These are phyloP conservation scores for Paramecium octaurelia DNA, from an alignment of 73 alveolate genomes.

Conservation along the genomic window DNA sequence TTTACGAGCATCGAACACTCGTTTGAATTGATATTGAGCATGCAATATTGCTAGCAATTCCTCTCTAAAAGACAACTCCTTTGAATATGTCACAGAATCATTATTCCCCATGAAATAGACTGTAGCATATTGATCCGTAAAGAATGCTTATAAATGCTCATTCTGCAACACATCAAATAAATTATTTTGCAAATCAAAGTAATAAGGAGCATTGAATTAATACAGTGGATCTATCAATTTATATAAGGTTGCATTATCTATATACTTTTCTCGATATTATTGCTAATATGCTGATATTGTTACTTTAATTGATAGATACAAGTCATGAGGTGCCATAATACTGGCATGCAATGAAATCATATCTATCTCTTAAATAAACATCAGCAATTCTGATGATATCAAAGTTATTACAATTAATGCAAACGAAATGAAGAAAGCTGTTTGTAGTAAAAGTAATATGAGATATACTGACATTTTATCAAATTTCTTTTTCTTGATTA, in stretches of 20 bases:
- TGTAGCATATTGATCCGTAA: not conserved
- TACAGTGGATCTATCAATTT: slow-evolving; percentile 28
- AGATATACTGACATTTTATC: not conserved
- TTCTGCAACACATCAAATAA: not conserved
- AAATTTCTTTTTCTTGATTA: not conserved
- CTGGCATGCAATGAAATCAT: slow-evolving; percentile 9
- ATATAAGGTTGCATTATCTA: not conserved
- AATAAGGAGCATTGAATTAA: not conserved
- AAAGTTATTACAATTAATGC: not conserved
- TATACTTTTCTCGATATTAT: not conserved
- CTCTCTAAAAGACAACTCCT: not conserved
- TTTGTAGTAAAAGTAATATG: not conserved
- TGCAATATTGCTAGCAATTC: not conserved
- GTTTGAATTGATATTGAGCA: not conserved
- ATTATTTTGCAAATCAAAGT: not conserved
- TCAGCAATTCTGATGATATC: not conserved
- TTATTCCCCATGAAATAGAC: slow-evolving; percentile 23
- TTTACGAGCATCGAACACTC: not conserved
- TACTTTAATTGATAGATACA: not conserved
- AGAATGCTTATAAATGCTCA: not conserved
- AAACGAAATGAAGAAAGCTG: not conserved
- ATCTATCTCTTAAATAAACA: not conserved
- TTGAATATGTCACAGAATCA: not conserved
- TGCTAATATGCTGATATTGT: slow-evolving; percentile 45
- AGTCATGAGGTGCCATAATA: slow-evolving; percentile 45